Conservation (phyloP, 345 rosid species). For the Linum tenue region DNA sequence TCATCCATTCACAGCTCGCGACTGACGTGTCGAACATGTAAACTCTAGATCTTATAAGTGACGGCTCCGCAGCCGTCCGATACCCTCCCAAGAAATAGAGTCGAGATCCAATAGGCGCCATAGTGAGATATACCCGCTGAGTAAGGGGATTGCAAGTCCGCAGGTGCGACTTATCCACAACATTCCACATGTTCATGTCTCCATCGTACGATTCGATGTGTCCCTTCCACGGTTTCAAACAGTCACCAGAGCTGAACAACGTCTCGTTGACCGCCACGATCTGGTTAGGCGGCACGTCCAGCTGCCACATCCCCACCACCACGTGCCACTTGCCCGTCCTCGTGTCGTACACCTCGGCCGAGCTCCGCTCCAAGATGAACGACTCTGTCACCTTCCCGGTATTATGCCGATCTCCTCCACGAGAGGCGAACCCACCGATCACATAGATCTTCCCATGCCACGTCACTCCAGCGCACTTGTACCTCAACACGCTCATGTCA, state of each 20-base stretch:
- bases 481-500: constrained; percentile 1
- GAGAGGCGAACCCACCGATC: constrained; percentile 4
- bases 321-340: background rate
- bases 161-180: constrained; percentile 1
- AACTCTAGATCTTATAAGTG: constrained; percentile 11
- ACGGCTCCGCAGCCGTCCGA: constrained; percentile 21
- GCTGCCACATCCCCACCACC: constrained; percentile 3
- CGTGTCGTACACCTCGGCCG: constrained; percentile 6
- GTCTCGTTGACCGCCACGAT: background rate
- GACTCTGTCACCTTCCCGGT: too few relatives aligned
- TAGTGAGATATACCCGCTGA: constrained; percentile 14
- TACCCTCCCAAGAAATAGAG: constrained; percentile 29
- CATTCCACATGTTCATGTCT: constrained; percentile 6
- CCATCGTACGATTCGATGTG: constrained; percentile 8
- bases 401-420: too few relatives aligned
- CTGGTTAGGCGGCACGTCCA: constrained; percentile 9
- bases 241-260: constrained; percentile 6
- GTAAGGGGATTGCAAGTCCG: background rate
- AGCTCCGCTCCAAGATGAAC: background rate
- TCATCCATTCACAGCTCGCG: constrained; percentile 19
- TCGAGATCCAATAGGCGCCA: constrained; percentile 23
- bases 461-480: constrained; percentile 5
- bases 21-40: constrained; percentile 31
- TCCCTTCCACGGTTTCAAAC: constrained; percentile 4
- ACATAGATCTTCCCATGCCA: constrained; percentile 7